A percentile compares a stretch with the other conserved stretches of the same genome.
Evolutionary conservation across 345 rosid genomes (phyloP).

Genomic region (Barbarea vulgaris): DNA sequence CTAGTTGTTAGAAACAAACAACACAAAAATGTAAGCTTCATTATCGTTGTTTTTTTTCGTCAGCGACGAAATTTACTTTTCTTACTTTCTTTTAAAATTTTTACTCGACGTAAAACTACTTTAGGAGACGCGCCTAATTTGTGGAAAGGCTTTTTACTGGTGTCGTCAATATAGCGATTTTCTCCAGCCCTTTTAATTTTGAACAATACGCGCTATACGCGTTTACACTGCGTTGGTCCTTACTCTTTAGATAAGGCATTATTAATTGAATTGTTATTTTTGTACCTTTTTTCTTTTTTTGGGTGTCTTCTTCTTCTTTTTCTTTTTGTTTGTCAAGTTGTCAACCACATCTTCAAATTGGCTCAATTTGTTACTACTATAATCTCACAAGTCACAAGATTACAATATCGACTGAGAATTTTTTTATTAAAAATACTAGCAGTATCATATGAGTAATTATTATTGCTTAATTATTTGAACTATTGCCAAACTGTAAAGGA

Average conservation of each 20-base stretch:
- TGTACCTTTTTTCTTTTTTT: too few relatives aligned
- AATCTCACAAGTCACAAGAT: neutral
- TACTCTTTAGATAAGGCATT: too few relatives aligned
- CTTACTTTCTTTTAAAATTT: neutral
- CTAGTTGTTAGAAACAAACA: neutral
- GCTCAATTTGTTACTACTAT: neutral
- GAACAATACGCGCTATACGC: neutral
- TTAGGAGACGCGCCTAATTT: neutral
- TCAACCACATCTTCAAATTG: neutral
- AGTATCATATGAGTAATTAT: neutral
- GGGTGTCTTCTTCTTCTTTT: neutral
- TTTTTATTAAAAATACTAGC: neutral
- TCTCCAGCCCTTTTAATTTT: neutral
- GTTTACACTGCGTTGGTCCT: neutral
- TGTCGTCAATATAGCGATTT: neutral
- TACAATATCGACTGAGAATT: neutral
- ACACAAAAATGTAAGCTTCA: neutral
- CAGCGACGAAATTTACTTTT: neutral
- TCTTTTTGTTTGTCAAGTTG: slow-evolving; percentile 4
- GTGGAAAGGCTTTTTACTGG: neutral
- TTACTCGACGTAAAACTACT: neutral
- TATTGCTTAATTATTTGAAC: neutral
- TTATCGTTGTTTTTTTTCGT: neutral
- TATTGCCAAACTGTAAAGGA: neutral
- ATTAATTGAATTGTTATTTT: too few relatives aligned